A percentile compares a stretch with the other conserved stretches of the same genome.
Evolutionary conservation across 495 filamentous ascomycete species (phyloP).

Genomic region (Podospora sp.): DNA sequence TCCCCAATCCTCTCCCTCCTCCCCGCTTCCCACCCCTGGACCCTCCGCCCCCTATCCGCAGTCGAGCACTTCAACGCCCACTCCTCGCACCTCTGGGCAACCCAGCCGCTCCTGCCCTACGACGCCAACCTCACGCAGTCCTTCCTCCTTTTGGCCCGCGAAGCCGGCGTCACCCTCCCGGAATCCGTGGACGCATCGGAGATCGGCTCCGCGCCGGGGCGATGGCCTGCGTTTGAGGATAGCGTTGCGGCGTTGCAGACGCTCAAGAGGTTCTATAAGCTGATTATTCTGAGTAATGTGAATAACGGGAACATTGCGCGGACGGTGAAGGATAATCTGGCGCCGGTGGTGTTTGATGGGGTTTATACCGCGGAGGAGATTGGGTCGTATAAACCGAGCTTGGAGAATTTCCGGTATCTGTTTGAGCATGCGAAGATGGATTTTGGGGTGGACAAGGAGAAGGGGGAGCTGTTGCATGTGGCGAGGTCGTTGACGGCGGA

Average conservation of each 20-base stretch:
- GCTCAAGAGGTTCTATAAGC: slow-evolving; percentile 63
- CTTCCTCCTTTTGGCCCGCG: slow-evolving; percentile 49
- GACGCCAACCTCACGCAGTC: slow-evolving; percentile 55
- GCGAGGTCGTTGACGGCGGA: slow-evolving; percentile 73
- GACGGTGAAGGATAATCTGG: slow-evolving; percentile 52
- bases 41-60: slow-evolving; percentile 37
- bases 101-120: slow-evolving; percentile 60
- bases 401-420: slow-evolving; percentile 68
- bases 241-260: slow-evolving; percentile 59
- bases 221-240: slow-evolving; percentile 68
- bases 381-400: slow-evolving; percentile 73
- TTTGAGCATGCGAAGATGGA: slow-evolving; percentile 54
- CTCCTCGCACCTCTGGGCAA: slow-evolving; percentile 43
- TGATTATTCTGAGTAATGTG: slow-evolving; percentile 74
- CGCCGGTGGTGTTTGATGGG: slow-evolving; percentile 58
- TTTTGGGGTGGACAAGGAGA: slow-evolving; percentile 56
- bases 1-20: slow-evolving; percentile 47
- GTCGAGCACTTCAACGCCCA: slow-evolving; percentile 38
- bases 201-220: slow-evolving; percentile 59
- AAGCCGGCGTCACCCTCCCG: slow-evolving; percentile 42
- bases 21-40: slow-evolving; percentile 45
- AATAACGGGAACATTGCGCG: slow-evolving; percentile 62
- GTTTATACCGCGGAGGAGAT: slow-evolving; percentile 76
- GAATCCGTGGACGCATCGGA: slow-evolving; percentile 32
- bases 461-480: slow-evolving; percentile 64